Evolutionary conservation across 768 basidiomycete genomes (phyloP).

Genomic region (Rhizopogon vinicolor): DNA sequence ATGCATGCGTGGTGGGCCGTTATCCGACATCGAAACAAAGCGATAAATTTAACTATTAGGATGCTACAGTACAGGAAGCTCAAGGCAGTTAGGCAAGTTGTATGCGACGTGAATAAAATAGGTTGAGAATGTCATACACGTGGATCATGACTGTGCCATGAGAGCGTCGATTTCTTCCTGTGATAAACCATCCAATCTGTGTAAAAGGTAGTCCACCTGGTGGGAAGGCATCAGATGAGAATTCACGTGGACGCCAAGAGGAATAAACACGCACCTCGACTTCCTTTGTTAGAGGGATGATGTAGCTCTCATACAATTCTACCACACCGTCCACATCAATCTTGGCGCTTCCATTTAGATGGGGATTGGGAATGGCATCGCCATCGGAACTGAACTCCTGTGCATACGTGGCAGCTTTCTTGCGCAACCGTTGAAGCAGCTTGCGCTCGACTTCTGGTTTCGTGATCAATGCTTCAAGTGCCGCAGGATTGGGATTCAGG

Average conservation of each 20-base stretch:
- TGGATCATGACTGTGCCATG: conserved; percentile 15
- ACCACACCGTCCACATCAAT: conserved; percentile 94
- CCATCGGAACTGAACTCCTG: conserved; percentile 78
- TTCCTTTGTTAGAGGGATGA: conserved; percentile 97
- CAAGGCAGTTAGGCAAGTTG: background rate
- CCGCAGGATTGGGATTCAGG: conserved; percentile 65
- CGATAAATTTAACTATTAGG: background rate
- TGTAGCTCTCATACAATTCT: conserved; percentile 88
- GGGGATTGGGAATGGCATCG: conserved; percentile 35
- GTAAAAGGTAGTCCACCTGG: conserved; percentile 94
- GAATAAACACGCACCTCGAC: conserved; percentile 72
- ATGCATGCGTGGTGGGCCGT: too few relatives aligned
- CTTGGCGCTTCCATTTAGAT: conserved; percentile 44
- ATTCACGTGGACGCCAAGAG: background rate
- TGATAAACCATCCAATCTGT: conserved; percentile 81
- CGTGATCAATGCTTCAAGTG: conserved; percentile 86
- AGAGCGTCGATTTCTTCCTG: conserved; percentile 75
- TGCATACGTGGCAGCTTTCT: conserved; percentile 78
- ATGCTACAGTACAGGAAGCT: background rate
- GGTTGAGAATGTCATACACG: background rate
- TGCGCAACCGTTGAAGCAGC: conserved; percentile 76
- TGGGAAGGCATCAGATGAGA: background rate
- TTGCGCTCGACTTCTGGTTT: conserved; percentile 93
- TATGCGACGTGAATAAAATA: background rate
- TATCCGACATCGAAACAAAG: too few relatives aligned